These are phyloP conservation scores for Cladosporium sp. DNA, from an alignment of 2,329 filamentous ascomycete species.

Conservation along the genomic window DNA sequence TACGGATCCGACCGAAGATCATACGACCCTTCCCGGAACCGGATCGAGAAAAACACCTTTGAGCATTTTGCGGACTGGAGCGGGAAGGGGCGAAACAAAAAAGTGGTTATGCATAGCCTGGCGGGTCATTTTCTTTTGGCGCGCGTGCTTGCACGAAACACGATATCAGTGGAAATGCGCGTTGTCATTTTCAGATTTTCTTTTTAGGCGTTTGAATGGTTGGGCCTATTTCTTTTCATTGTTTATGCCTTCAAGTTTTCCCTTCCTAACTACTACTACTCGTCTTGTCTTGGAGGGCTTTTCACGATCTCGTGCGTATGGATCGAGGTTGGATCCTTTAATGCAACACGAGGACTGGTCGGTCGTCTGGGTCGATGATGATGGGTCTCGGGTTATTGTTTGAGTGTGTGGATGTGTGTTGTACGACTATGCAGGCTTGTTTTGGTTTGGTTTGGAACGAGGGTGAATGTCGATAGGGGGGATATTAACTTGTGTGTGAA, in stretches of 20 bases:
- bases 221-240: neutral
- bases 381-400: too few relatives aligned
- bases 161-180: neutral
- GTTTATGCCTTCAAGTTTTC: neutral
- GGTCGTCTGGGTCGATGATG: neutral
- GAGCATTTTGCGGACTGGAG: neutral
- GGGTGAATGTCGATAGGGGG: neutral
- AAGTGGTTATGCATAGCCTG: constrained; percentile 10
- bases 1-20: neutral
- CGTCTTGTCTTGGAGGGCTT: neutral
- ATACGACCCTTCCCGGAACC: neutral
- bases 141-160: constrained; percentile 1
- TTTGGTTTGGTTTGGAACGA: neutral
- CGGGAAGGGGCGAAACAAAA: neutral
- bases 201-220: neutral
- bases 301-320: neutral
- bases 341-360: neutral
- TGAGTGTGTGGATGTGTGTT: neutral
- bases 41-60: neutral
- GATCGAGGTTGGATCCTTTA: neutral
- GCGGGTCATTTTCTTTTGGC: neutral
- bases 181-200: neutral
- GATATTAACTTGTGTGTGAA: neutral
- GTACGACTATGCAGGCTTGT: constrained; percentile 1
- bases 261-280: neutral